Percentiles rank a stretch among this genome's conserved stretches.
These are phyloP conservation scores for Cercophora samala DNA, from an alignment of 495 filamentous ascomycete genomes.

Conservation along the genomic window DNA sequence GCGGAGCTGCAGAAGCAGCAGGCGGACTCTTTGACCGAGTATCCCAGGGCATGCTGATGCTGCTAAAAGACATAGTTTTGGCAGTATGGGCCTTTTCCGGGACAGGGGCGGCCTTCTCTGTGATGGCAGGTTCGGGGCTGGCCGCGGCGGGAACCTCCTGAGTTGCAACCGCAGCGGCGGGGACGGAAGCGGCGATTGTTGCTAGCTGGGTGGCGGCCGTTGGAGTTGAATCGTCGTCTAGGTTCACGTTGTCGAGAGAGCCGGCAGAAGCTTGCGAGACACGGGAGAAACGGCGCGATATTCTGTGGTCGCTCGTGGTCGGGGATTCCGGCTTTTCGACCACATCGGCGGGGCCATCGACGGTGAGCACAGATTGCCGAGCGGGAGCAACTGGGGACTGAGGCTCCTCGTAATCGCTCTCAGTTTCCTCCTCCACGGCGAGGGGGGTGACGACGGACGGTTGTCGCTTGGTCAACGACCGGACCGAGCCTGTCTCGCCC, in stretches of 20 bases:
- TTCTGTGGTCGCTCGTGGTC: conserved; percentile 26
- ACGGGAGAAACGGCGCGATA: conserved; percentile 63
- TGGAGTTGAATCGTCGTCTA: conserved; percentile 50
- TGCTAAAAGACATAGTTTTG: conserved; percentile 46
- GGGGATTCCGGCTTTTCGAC: conserved; percentile 14
- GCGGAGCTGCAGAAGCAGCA: conserved; percentile 14
- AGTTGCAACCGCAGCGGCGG: conserved; percentile 16
- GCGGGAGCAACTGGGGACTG: conserved; percentile 21
- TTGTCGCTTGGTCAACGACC: conserved; percentile 51
- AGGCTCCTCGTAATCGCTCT: conserved; percentile 26
- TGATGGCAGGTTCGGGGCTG: conserved; percentile 17
- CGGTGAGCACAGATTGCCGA: neutral
- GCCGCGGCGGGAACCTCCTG: conserved; percentile 21
- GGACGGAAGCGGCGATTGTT: conserved; percentile 18
- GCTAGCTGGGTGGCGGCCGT: conserved; percentile 15
- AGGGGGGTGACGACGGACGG: conserved; percentile 35
- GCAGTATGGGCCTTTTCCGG: conserved; percentile 29
- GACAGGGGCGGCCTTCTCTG: conserved; percentile 23
- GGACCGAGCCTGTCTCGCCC: conserved; percentile 51
- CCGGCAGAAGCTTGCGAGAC: conserved; percentile 55
- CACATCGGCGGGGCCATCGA: conserved; percentile 20
- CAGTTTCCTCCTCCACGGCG: conserved; percentile 29
- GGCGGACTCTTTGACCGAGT: conserved; percentile 33
- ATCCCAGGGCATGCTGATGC: conserved; percentile 53
- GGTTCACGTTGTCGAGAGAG: conserved; percentile 63